Conservation (phyloP, 805 yeast species). For the Pichia rugopelliculosa region DNA sequence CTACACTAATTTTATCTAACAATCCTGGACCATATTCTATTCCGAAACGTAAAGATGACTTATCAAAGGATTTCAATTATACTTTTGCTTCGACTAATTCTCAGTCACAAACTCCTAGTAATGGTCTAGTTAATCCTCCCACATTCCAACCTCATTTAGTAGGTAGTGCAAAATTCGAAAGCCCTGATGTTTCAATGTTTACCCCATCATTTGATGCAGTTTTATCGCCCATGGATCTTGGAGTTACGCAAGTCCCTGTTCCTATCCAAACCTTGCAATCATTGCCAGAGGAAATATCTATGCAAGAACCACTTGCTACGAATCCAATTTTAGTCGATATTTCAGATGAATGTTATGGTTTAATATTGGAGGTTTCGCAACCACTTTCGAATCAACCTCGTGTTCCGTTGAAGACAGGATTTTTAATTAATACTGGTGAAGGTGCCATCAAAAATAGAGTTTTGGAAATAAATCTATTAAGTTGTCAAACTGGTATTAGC, state of each 20-base stretch:
- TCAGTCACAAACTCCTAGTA: conserved; percentile 15
- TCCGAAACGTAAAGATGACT: conserved; percentile 12
- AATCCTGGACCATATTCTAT: conserved; percentile 9
- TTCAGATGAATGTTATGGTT: conserved; percentile 45
- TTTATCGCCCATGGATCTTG: conserved; percentile 22
- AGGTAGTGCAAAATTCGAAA: conserved; percentile 19
- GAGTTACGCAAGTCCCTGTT: conserved; percentile 8
- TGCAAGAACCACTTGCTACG: neutral
- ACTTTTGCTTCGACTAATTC: conserved; percentile 25
- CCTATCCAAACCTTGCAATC: conserved; percentile 7
- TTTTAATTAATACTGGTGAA: conserved; percentile 38
- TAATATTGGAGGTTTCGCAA: conserved; percentile 51
- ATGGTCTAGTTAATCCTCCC: conserved; percentile 2
- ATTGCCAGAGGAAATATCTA: conserved; percentile 1
- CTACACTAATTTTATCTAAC: conserved; percentile 34
- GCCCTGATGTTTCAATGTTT: conserved; percentile 23
- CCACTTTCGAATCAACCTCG: conserved; percentile 68
- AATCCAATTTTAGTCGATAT: conserved; percentile 37
- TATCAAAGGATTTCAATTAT: conserved; percentile 16
- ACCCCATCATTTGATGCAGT: conserved; percentile 25
- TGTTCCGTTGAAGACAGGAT: conserved; percentile 65
- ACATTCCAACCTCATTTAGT: conserved; percentile 2
- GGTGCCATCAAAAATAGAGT: conserved; percentile 19
- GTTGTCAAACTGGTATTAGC: conserved; percentile 65
- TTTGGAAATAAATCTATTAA: conserved; percentile 60